These are phyloP conservation scores for Penicillium pancosmium DNA, from an alignment of 495 filamentous ascomycete genomes.

Conservation along the genomic window DNA sequence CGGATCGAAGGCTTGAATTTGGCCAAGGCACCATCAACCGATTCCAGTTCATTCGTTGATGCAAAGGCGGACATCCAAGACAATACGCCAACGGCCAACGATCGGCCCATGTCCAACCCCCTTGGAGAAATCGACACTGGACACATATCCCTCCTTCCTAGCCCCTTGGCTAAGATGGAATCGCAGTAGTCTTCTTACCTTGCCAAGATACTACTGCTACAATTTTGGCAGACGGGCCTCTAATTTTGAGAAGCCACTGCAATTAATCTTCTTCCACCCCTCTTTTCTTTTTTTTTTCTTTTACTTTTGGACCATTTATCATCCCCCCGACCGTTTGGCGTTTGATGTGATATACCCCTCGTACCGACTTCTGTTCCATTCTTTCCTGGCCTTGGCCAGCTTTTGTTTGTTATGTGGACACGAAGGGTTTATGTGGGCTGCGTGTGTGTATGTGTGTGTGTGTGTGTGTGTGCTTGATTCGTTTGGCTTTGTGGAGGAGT, in stretches of 20 bases:
- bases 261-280: conserved; percentile 8
- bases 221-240: no score
- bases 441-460: conserved; percentile 9
- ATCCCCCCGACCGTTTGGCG: conserved; percentile 31
- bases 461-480: conserved; percentile 10
- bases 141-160: conserved; percentile 30
- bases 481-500: conserved; percentile 5
- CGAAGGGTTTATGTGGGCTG: conserved; percentile 23
- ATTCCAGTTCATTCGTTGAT: conserved; percentile 20
- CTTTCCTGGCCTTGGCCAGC: conserved; percentile 20
- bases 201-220: neutral
- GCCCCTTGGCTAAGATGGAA: conserved; percentile 28
- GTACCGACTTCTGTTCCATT: conserved; percentile 31
- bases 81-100: conserved; percentile 9
- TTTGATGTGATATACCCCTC: conserved; percentile 54
- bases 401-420: conserved; percentile 27
- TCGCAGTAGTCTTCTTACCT: conserved; percentile 21
- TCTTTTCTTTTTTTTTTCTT: conserved; percentile 11
- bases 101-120: conserved; percentile 21
- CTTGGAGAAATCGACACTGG: conserved; percentile 33
- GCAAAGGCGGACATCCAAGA: conserved; percentile 19
- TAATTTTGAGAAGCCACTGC: neutral
- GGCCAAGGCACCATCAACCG: conserved; percentile 27
- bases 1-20: conserved; percentile 41
- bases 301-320: conserved; percentile 16